Base-by-base conservation (phyloP, 495 filamentous ascomycete species). In the Niebla homalea region DNA sequence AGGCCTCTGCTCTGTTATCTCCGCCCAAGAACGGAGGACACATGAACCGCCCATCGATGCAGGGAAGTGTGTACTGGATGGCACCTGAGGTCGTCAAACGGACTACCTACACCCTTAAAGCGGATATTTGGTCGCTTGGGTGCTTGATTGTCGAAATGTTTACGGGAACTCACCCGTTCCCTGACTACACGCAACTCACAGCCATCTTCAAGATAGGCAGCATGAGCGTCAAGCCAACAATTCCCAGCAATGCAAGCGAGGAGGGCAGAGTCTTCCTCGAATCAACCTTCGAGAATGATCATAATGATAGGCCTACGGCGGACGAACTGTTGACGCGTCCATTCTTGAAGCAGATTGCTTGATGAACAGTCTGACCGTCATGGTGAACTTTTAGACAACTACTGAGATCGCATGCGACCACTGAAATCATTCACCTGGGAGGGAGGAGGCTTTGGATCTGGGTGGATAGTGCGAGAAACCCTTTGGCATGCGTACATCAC, bases 1-100 rank as follows among this genome's bases (percentile, higher is more conserved):
- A 94, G 65, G 86, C 87, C 12, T 82, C 83, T 46, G 70, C 75
- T 41, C 64, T 80, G 49, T 72, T 80, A 47, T 67, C 76, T 60
- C 73, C 73, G 42, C 75, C 71, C 26, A 71, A 70, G 57, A 64
- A 66, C 45, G 67, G 64, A 12, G 70, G 83, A 52, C 83, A 86
- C 67, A 77, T 82, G 54, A 79, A 93, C 62, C 82, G 92, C 12
- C 89, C 93, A 2, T 96, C 90, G 1, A 72, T 99, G 12, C 92
- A 99, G 60, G 92, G 92, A 25, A 94, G 87, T 48, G 92, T 99
- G 41, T 99, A 96, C 67, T 99, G 92, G 92, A 99, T 99, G 92
- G 92, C 92, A 2, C 92, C 92, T 23, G 92, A 99, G 67, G 92
- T 99, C 26, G 93, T 99, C 46, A 89, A 88, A 53, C 92, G 97